These are phyloP conservation scores for Paraphaeosphaeria minitans DNA, from an alignment of 2,329 filamentous ascomycete genomes.

Conservation along the genomic window DNA sequence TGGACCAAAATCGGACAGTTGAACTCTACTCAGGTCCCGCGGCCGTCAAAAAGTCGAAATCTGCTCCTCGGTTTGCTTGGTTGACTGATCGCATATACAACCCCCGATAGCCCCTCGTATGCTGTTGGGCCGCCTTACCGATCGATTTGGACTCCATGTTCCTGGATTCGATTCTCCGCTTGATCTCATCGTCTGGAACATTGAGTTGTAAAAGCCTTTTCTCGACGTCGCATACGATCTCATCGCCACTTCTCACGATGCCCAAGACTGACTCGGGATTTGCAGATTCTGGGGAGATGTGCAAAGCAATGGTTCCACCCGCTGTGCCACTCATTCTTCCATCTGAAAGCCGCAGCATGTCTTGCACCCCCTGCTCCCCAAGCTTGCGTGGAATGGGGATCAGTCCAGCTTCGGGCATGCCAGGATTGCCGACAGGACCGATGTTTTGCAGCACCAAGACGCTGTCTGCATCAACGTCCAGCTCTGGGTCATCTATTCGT, in stretches of 20 bases:
- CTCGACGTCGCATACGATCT: conserved; percentile 54
- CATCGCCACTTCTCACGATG: conserved; percentile 55
- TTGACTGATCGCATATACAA: conserved; percentile 65
- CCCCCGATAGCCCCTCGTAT: conserved; percentile 61
- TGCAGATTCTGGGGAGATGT: conserved; percentile 59
- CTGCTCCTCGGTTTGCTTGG: conserved; percentile 62
- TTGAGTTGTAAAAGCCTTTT: conserved; percentile 50
- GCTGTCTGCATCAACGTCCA: conserved; percentile 73
- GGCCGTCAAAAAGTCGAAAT: conserved; percentile 65
- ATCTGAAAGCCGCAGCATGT: conserved; percentile 61
- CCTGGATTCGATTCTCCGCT: conserved; percentile 40
- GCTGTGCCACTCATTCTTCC: conserved; percentile 62
- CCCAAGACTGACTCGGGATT: conserved; percentile 56
- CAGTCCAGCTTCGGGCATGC: conserved; percentile 90
- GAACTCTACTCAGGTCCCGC: conserved; percentile 13
- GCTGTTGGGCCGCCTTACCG: conserved; percentile 31
- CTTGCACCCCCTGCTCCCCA: conserved; percentile 52
- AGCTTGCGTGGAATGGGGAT: conserved; percentile 76
- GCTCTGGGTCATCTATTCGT: conserved; percentile 71
- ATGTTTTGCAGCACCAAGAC: conserved; percentile 89
- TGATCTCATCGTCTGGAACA: conserved; percentile 50
- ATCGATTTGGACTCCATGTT: conserved; percentile 31
- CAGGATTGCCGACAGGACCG: conserved; percentile 85
- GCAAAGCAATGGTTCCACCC: conserved; percentile 60
- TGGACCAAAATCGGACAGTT: too few relatives aligned